These are phyloP conservation scores for Colletotrichum liaoningense DNA, from an alignment of 2,329 filamentous ascomycete species.

Conservation along the genomic window DNA sequence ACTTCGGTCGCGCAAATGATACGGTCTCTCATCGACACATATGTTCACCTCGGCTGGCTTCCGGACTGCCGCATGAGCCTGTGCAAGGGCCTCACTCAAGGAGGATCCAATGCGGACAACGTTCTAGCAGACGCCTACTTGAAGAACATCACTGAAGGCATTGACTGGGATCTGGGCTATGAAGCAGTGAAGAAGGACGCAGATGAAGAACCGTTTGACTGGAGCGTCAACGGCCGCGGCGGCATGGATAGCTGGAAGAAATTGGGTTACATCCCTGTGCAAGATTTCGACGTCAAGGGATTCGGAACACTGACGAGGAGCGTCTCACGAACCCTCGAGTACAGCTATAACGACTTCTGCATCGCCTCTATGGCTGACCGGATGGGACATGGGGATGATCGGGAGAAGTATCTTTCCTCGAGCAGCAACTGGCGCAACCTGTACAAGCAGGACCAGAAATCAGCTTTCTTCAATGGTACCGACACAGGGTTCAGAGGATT, in stretches of 20 bases:
- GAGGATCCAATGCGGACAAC: conserved; percentile 79
- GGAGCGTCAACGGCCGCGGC: conserved; percentile 77
- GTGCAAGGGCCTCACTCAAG: conserved; percentile 79
- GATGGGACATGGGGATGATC: conserved; percentile 65
- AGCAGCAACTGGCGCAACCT: conserved; percentile 77
- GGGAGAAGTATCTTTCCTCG: conserved; percentile 68
- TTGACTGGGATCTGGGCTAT: conserved; percentile 77
- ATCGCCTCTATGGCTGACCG: conserved; percentile 71
- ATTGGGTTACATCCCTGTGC: conserved; percentile 76
- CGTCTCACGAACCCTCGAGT: conserved; percentile 80
- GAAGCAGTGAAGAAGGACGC: conserved; percentile 79
- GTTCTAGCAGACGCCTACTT: conserved; percentile 75
- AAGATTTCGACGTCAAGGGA: conserved; percentile 74
- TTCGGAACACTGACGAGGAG: conserved; percentile 78
- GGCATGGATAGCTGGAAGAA: conserved; percentile 78
- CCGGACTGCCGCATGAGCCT: conserved; percentile 84
- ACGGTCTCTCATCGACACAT: conserved; percentile 77
- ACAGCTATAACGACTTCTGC: conserved; percentile 82
- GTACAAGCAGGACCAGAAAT: conserved; percentile 69
- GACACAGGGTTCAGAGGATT: conserved; percentile 77
- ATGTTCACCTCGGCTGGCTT: conserved; percentile 75
- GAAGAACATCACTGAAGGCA: conserved; percentile 70
- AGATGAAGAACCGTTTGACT: conserved; percentile 76
- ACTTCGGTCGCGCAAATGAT: conserved; percentile 73
- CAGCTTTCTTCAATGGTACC: conserved; percentile 60